phyloP scores from a whole-genome alignment of 345 rosid species.

The Hypericum androsaemum region DNA sequence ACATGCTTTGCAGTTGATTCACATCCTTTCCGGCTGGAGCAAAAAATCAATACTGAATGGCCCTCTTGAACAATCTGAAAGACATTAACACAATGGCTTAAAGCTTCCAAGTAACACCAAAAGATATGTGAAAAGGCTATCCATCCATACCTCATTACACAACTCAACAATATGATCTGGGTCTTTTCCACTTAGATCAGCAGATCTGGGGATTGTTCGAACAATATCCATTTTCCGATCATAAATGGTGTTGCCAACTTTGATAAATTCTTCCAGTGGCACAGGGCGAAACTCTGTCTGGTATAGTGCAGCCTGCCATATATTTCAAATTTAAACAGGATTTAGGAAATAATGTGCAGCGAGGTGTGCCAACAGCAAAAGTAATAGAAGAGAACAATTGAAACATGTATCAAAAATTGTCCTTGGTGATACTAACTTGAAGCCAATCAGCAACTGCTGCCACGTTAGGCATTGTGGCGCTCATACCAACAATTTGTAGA shows the following conservation, averaged over 20 bases:
- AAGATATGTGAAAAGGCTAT: slow-evolving; percentile 1
- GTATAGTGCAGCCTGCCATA: slow-evolving; percentile 76
- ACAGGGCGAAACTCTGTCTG: slow-evolving; percentile 95
- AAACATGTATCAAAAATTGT: not conserved
- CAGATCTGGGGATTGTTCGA: slow-evolving; percentile 62
- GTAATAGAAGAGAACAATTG: not conserved
- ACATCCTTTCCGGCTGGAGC: slow-evolving; percentile 97
- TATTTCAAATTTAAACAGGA: slow-evolving; percentile 8
- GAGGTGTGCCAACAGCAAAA: not conserved
- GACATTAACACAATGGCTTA: slow-evolving; percentile 5
- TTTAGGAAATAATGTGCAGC: not conserved
- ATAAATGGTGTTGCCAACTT: slow-evolving; percentile 80
- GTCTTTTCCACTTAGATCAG: slow-evolving; percentile 81
- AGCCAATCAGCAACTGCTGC: slow-evolving; percentile 98
- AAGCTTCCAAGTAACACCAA: slow-evolving; percentile 1
- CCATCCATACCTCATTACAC: slow-evolving; percentile 68
- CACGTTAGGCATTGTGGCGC: slow-evolving; percentile 98
- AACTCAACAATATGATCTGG: slow-evolving; percentile 90
- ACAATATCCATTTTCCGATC: slow-evolving; percentile 66
- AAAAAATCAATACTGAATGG: slow-evolving; percentile 84
- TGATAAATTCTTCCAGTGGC: slow-evolving; percentile 83
- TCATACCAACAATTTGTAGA: slow-evolving; percentile 97
- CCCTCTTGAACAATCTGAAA: slow-evolving; percentile 92
- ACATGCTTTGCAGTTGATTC: slow-evolving; percentile 94
- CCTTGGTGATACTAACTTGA: slow-evolving; percentile 47